Base-by-base conservation (phyloP, 352 stramenopile species). In the Pythium folliculosum region DNA sequence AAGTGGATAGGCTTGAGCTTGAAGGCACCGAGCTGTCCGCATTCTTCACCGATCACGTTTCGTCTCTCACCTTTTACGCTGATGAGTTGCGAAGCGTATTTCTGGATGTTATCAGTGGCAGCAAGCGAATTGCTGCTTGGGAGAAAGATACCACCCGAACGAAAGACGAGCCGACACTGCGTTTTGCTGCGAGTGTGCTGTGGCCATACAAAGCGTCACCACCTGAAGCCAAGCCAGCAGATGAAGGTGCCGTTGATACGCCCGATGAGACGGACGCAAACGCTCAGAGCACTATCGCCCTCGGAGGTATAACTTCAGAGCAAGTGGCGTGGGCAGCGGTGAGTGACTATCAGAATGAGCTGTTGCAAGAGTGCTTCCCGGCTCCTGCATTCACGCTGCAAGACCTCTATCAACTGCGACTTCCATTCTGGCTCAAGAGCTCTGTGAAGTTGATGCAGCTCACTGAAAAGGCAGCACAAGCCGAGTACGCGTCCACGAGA, bases 381-480 rank as follows among this genome's bases (percentile, higher is more conserved):
- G 65, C 80, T 12, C 37, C 59, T 0, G 69, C 69, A 35, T 78
- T 91, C 60, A 89, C 71, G n/a, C 89, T 88, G 79, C 81, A 82
- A 52, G 72, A 94, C 52, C 79, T 94, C 67, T 77, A 71, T 40
- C 71, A 81, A 50, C 58, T 91, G 21, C 82, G 88, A 7, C 52
- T 95, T 5, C 86, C 86, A 9, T 93, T 96, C 60, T 96, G 88
- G 88, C 32, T 96, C 2, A 80, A 82, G 68, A 91, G 83, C 38
- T 72, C 68, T 1, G 8, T 72, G 3, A 86, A 86, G 19, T 65
- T 93, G 35, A 55, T 73, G 13, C 74, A 88, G 14, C 81, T 88
- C 25, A 78, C 78, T 0, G 87, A 96, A 53, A 91, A 90, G 40
- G 77, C 82, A 9, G 90, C 89, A 0, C 88, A 96, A 44, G 66